These are phyloP conservation scores for Adenanthera pavonina DNA, from an alignment of 306 rosid species.

Conservation along the genomic window DNA sequence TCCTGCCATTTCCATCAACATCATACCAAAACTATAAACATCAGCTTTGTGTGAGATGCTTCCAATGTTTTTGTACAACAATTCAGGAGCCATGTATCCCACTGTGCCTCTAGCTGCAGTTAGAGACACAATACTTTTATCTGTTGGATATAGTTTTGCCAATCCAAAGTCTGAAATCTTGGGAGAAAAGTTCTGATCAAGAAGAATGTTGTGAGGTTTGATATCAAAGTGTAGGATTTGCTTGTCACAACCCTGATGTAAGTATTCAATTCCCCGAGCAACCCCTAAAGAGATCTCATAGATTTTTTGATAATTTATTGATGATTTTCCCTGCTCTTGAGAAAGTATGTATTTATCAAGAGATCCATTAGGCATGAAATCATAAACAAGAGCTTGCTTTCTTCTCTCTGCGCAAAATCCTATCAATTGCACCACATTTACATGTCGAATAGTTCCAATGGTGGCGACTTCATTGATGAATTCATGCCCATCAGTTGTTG, in stretches of 20 bases:
- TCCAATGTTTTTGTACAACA: neutral
- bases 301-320: constrained; percentile 17
- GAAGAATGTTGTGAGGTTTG: neutral
- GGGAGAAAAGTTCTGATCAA: neutral
- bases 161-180: neutral
- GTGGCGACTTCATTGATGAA: neutral
- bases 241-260: neutral
- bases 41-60: neutral
- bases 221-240: neutral
- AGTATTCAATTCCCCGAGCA: neutral
- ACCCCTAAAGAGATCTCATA: neutral
- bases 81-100: neutral
- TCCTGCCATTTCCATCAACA: neutral
- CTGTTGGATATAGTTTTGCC: neutral
- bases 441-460: neutral
- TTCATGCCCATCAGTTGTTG: neutral
- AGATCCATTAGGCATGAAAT: constrained; percentile 4
- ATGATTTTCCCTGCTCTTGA: neutral
- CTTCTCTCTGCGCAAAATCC: no score
- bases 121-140: neutral
- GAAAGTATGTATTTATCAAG: constrained; percentile 19
- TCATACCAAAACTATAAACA: neutral
- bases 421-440: neutral
- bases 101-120: neutral
- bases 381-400: no score